Percentiles rank a stretch among this genome's conserved stretches.
phyloP scores from a whole-genome alignment of 169 alveolate genomes.

The Toxoplasma gondii region DNA sequence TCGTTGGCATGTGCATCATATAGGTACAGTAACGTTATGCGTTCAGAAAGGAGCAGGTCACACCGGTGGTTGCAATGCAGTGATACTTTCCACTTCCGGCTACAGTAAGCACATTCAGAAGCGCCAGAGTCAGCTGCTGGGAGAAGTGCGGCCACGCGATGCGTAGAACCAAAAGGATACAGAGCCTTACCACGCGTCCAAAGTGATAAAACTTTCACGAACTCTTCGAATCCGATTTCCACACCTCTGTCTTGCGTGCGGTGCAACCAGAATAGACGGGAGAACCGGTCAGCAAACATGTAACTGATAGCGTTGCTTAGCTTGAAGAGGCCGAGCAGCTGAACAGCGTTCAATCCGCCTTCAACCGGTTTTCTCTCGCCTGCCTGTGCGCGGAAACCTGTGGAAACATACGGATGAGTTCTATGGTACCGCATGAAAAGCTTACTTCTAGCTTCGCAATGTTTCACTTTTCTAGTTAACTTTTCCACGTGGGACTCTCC shows the following conservation, averaged over 20 bases:
- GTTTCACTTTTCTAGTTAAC: neutral
- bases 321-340: conserved; percentile 66
- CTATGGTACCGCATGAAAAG: neutral
- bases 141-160: too few species aligned
- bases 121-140: too few species aligned
- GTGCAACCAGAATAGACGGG: conserved; percentile 67
- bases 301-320: conserved; percentile 65
- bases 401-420: neutral
- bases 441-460: neutral
- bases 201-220: conserved; percentile 59
- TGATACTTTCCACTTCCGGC: too few species aligned
- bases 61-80: too few species aligned
- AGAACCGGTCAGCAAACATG: conserved; percentile 66
- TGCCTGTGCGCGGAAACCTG: conserved; percentile 66
- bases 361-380: conserved; percentile 63
- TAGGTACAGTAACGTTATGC: too few species aligned
- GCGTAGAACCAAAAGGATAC: neutral
- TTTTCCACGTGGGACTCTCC: neutral
- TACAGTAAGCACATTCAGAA: too few species aligned
- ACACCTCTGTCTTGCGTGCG: conserved; percentile 64
- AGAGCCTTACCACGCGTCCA: conserved; percentile 69
- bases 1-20: too few species aligned
- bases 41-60: too few species aligned
- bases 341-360: conserved; percentile 70
- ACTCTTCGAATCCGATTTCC: conserved; percentile 71